Evolutionary conservation across 495 filamentous ascomycete species (phyloP), one percentile per base, ranked within the genome.

Genomic region (Poronia punctata): DNA sequence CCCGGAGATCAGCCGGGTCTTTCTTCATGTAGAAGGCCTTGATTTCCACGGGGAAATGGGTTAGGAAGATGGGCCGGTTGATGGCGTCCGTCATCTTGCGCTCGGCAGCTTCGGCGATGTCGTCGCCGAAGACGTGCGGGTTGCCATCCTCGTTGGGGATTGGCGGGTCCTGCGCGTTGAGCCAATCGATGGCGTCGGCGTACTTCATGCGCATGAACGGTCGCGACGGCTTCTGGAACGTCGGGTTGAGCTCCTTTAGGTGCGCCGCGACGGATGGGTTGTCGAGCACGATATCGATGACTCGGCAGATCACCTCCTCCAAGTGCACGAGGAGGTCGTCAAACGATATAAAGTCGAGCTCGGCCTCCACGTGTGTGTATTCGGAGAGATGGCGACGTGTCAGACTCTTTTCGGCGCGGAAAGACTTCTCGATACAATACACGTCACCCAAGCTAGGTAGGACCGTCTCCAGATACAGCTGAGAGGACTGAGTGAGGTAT

Each of bases 11-110:
- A 11, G 75, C 59, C 9, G 70, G 69, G 44, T 89, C 92, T 66
- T 88, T 93, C 72, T 87, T 86, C 92, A 99, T 99, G 70, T 99
- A 99, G 66, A 99, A 99, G 3, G 92, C 86, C 76, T 99, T 99
- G 75, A 99, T 93, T 64, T 90, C 85, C 23, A 82, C 83, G 1
- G 92, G 92, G 77, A 99, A 99, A 66, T 95, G 87, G 4, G 89
- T 97, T 11, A 99, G 72, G 70, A 99, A 87, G 62, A 99, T 95
- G 24, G 92, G 92, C 40, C 78, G 66, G 75, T 88, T 88, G 70
- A 99, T 94, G 43, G 82, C 83, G 54, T 97, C 92, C 8, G 90
- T 96, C 93, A 99, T 99, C 55, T 72, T 78, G 46, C 92, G 82
- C 75, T 99, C 92, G 1, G 92, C 93, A 4, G 92, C 92, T 66